Evolutionary conservation across 73 alveolate genomes (phyloP), one percentile per base, ranked within the genome.

Genomic region (Breviolum minutum): DNA sequence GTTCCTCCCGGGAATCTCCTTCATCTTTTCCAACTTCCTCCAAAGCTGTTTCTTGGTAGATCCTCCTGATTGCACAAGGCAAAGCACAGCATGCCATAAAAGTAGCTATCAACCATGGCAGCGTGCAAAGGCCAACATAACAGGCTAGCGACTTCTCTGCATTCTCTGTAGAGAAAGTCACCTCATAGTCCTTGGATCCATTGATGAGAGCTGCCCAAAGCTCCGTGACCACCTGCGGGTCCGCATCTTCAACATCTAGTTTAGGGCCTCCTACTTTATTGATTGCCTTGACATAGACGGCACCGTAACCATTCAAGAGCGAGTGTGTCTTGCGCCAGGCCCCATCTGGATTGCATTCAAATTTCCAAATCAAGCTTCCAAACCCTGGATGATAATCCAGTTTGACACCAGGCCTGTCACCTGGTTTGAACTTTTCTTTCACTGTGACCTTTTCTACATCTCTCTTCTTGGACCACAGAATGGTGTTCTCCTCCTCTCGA

Each of bases 121-220:
- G 48, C 63, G 62, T 27, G 62, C 87, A 77, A 27, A 77, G 87
- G 48, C 7, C 62, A n/a, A 77, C 87, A 77, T 77, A 77, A 19
- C 29, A 40, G 29, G 19, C 54, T n/a, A n/a, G 63, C 29, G 87
- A 26, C 17, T 12, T 63, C 6, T 77, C 5, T 27, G 87, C 24
- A 26, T 60, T 60, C 87, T 77, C 87, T 77, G 87, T 19, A 27
- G 87, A n/a, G 87, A 77, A 77, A 40, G 63, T 77, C 87, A 77
- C 87, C 29, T 60, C 29, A 63, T 77, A 77, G 87, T 60, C 22
- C 29, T 40, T 7, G 29, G 87, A n/a, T n/a, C 87, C 87, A 77
- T 77, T 77, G 87, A 77, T n/a, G 62, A 60, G 87, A 9, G 87
- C 87, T 26, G 87, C 87, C 87, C 87, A 77, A 27, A 77, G 87